Evolutionary conservation across 31 red algal genomes (phyloP), one percentile per base, ranked within the genome.

Genomic region (Endocladia muricata): DNA sequence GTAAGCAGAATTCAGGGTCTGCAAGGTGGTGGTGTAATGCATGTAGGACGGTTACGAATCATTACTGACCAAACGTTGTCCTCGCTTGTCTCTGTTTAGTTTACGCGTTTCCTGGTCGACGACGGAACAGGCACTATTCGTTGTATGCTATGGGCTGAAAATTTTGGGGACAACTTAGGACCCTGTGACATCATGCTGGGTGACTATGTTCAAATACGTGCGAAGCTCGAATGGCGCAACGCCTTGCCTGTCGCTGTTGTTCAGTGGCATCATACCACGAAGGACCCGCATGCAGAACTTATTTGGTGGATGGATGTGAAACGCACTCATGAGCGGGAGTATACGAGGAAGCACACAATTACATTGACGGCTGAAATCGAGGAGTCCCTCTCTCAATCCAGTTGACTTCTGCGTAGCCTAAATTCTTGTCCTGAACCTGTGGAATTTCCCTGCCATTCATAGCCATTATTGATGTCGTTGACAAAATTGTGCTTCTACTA

Each of bases 281-380:
- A 41, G 0, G 62, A 58, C 25, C 83, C 83, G 2, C 48, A 87
- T 37, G 73, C 26, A 19, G 83, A 87, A 64, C 63, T 87, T 3
- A 22, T 70, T 17, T 87, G 83, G 83, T 87, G 83, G 83, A 34
- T 87, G 63, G 62, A 87, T 36, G 48, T 77, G 2, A 33, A 61
- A 54, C 25, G 38, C n/a, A 69, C 59, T 25, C 65, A 78, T 35
- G 61, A 77, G 15, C 33, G 61, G 22, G 81, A 65, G 30, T 85
- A 85, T 59, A 63, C 43, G 15, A 55, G 76, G 35, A 55, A 72
- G 28, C 69, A 65, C 41, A 48, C 42, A 2, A 67, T 76, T 47
- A 35, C 15, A n/a, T 39, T 85, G 9, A 33, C 59, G 29, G 32
- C 51, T 21, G 68, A 85, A 36, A 38, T 22, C 3, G 68, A 60